Conservation (phyloP, 1,284 basidiomycete genomes). For the Trichosporon faecale region DNA sequence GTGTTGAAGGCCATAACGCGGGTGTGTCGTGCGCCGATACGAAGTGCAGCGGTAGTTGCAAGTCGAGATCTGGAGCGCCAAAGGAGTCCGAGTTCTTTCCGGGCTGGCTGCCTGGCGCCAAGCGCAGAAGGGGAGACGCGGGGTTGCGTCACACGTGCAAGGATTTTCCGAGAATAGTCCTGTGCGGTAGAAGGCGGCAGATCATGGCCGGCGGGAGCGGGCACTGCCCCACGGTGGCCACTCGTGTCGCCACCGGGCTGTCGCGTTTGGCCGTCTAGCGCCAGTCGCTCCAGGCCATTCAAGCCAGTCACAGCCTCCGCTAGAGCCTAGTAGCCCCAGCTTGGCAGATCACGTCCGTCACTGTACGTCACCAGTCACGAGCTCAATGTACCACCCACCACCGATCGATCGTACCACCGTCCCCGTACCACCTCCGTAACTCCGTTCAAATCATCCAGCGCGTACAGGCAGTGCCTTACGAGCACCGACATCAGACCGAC, state of each 20-base stretch:
- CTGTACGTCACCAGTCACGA: neutral
- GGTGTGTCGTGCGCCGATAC: neutral
- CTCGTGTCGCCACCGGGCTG: neutral
- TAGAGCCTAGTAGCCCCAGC: neutral
- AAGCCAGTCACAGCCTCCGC: neutral
- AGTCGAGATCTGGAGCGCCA: neutral
- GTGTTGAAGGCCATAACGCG: slow-evolving; percentile 40
- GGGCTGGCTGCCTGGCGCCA: neutral
- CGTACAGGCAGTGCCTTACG: too few species aligned
- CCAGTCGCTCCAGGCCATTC: neutral
- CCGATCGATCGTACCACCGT: neutral
- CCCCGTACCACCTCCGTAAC: slow-evolving; percentile 6
- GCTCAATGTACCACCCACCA: neutral
- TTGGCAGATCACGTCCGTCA: neutral
- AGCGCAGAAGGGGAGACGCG: too few species aligned
- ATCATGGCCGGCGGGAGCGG: neutral
- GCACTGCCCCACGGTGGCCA: neutral
- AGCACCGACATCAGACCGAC: neutral
- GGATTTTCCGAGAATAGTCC: neutral
- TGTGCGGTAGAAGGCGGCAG: neutral
- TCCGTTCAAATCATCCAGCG: neutral
- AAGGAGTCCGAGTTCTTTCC: neutral
- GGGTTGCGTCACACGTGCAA: neutral
- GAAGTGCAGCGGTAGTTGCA: neutral
- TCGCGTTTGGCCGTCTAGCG: neutral